Evolutionary conservation across 2,329 filamentous ascomycete species (phyloP).

Genomic region (Pyrenophora graminea): DNA sequence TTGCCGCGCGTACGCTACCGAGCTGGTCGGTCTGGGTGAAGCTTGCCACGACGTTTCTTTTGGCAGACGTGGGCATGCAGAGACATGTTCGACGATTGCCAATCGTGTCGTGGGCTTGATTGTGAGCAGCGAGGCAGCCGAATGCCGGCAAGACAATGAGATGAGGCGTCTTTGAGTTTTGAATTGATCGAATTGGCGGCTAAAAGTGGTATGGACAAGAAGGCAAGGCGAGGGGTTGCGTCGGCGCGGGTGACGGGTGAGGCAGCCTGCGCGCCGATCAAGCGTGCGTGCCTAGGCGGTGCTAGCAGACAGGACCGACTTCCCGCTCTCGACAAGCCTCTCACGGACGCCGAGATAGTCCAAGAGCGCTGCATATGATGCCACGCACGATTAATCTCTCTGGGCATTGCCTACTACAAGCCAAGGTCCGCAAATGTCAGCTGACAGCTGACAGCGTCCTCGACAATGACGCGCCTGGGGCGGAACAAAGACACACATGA

Average conservation of each 20-base stretch:
- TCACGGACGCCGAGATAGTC: neutral
- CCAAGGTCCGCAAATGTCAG: too few relatives aligned
- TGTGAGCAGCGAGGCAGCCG: neutral
- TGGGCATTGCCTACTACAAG: too few relatives aligned
- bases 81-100: neutral
- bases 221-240: neutral
- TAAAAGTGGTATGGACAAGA: neutral
- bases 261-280: slow-evolving; percentile 6
- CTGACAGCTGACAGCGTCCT: too few relatives aligned
- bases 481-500: neutral
- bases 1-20: slow-evolving; percentile 12
- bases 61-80: neutral
- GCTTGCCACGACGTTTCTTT: slow-evolving; percentile 1
- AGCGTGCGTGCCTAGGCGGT: neutral
- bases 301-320: neutral
- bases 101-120: neutral
- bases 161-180: neutral
- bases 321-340: slow-evolving; percentile 5
- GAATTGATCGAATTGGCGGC: neutral
- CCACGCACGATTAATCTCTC: neutral
- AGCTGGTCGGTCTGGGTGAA: slow-evolving; percentile 3
- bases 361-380: neutral
- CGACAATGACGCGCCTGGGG: too few relatives aligned
- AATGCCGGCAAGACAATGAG: neutral
- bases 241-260: slow-evolving; percentile 5